Base-by-base conservation (phyloP, 495 filamentous ascomycete genomes). In the Echria macrotheca region DNA sequence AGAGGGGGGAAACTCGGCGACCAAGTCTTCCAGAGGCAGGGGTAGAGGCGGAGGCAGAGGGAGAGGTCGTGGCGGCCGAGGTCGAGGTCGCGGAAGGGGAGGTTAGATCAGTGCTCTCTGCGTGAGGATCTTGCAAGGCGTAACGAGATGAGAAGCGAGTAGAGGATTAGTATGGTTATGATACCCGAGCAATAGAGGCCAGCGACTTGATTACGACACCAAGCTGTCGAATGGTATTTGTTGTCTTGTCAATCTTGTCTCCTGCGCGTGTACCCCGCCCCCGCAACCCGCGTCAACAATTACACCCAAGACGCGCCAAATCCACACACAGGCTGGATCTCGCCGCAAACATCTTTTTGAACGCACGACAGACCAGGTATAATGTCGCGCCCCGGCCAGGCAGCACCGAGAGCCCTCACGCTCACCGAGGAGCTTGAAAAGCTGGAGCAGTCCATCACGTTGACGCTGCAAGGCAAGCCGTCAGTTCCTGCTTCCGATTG, bases 391-490 rank as follows among this genome's bases (percentile, higher is more conserved):
- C 55, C 65, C 1, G 56, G 71, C 12, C 64, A 72, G 4, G 72
- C 79, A 1, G 66, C 79, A 6, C 70, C 78, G 44, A 77, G 89
- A 35, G 84, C 79, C 18, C 72, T 96, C 44, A 85, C 86, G 4
- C 75, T 96, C 49, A 93, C 91, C 0, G 93, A 97, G 59, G 93
- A 98, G 71, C 75, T 98, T 17, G 93, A 98, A 73, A 96, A 87
- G 63, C 70, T 98, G 11, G 93, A 98, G 61, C 94, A 97, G 63
- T 90, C 86, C 28, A 97, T 98, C 60, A 98, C 93, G 11, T 77
- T 97, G 31, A 96, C 93, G 2, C 76, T 98, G 0, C 93, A 98
- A 83, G 89, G 89, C 86, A 65, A 54, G 69, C 21, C 17, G n/a
- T n/a, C n/a, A n/a, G n/a, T n/a, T n/a, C n/a, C n/a, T n/a, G n/a